Base-by-base conservation (phyloP, 345 rosid species). In the Microcos paniculata region DNA sequence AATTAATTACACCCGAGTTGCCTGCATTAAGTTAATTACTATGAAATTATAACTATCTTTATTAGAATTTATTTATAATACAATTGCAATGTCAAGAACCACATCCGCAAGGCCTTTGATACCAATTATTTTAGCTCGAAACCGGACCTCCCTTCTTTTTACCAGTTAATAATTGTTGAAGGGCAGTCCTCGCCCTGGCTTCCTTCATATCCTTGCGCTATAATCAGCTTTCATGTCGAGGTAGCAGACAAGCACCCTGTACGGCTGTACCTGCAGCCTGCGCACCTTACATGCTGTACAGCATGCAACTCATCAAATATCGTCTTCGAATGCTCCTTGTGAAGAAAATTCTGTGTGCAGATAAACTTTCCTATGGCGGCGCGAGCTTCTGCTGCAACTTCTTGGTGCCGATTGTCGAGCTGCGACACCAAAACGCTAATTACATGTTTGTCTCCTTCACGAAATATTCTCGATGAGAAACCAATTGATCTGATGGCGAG, bases 401-500 rank as follows among this genome's bases (percentile, higher is more conserved):
- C 94, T 6, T 75, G 84, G 80, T 79, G 80, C 71, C 71, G 73
- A 49, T 82, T 81, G 64, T 86, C 63, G n/a, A n/a, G n/a, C n/a
- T n/a, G n/a, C n/a, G n/a, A n/a, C n/a, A n/a, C n/a, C n/a, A n/a
- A n/a, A n/a, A n/a, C n/a, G n/a, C n/a, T n/a, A n/a, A n/a, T n/a
- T n/a, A n/a, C n/a, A n/a, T n/a, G n/a, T n/a, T n/a, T n/a, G n/a
- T n/a, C n/a, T n/a, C n/a, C n/a, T n/a, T n/a, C n/a, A n/a, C n/a
- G n/a, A n/a, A n/a, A n/a, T 1, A 92, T 94, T 84, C 96, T 82
- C 1, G 98, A 92, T 74, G 92, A 59, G 0, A 91, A 94, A 19
- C 97, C 98, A 35, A 94, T 85, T 1, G 96, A 86, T 69, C 72
- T 87, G 48, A 94, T 84, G 5, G 98, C 94, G 1, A 89, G 87